These are phyloP conservation scores for Prunus davidiana DNA, from an alignment of 306 rosid genomes.

Conservation along the genomic window DNA sequence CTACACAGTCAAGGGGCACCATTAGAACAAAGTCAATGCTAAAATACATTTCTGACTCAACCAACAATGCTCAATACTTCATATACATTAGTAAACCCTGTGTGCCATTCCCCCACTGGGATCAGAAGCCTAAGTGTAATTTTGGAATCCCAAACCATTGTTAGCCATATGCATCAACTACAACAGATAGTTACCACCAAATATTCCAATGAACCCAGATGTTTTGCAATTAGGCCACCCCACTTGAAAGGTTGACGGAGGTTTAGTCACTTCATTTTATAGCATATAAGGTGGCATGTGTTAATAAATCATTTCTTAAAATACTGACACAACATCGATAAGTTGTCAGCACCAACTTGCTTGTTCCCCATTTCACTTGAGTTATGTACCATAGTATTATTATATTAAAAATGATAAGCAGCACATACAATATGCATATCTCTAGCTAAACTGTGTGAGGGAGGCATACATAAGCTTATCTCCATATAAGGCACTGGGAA, in stretches of 20 bases:
- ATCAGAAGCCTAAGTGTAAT: background rate
- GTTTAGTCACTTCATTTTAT: background rate
- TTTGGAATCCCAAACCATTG: background rate
- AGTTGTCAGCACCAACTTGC: background rate
- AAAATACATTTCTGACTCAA: background rate
- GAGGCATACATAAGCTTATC: background rate
- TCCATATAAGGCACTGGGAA: background rate
- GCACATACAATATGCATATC: background rate
- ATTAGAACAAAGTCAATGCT: background rate
- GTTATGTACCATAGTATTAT: background rate
- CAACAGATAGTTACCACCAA: too few relatives aligned
- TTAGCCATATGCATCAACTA: background rate
- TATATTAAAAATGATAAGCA: background rate
- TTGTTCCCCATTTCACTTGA: background rate
- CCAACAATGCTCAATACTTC: background rate
- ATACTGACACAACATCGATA: too few relatives aligned
- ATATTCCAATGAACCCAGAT: background rate
- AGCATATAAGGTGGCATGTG: background rate
- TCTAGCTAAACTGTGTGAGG: background rate
- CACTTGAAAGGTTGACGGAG: background rate
- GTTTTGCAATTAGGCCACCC: background rate
- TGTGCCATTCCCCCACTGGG: background rate
- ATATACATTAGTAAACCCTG: background rate
- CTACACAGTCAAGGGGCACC: background rate
- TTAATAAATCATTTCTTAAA: too few relatives aligned